phyloP scores from a whole-genome alignment of 495 filamentous ascomycete genomes.

The Glutinoglossum americanum region DNA sequence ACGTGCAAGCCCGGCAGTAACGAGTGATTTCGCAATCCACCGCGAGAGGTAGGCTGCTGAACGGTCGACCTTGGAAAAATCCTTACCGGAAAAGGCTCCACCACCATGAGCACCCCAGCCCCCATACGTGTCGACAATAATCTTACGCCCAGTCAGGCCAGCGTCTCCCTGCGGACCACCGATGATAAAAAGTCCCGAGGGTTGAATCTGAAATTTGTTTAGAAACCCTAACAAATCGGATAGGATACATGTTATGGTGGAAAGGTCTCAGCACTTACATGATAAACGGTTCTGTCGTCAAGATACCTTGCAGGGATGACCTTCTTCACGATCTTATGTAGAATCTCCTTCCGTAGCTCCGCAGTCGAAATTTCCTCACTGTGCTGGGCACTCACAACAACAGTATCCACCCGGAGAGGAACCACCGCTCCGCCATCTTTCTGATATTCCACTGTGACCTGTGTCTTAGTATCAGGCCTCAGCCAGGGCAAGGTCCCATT shows the following conservation, averaged over 20 bases:
- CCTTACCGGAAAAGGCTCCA: constrained; percentile 99
- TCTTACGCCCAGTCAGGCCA: constrained; percentile 96
- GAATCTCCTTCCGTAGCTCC: constrained; percentile 79
- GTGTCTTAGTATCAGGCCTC: constrained; percentile 96
- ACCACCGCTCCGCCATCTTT: constrained; percentile 88
- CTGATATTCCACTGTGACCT: constrained; percentile 96
- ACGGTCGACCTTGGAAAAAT: constrained; percentile 99
- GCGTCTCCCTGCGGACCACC: constrained; percentile 98
- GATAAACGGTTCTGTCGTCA: constrained; percentile 81
- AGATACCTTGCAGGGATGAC: constrained; percentile 83
- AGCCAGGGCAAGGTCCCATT: constrained; percentile 84
- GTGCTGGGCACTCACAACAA: constrained; percentile 94
- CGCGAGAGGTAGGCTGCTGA: constrained; percentile 92
- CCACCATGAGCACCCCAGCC: constrained; percentile 99
- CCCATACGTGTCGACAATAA: constrained; percentile 99
- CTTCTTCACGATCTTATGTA: constrained; percentile 91
- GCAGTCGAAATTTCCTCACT: constrained; percentile 74
- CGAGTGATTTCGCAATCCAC: constrained; percentile 97
- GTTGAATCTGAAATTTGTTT: constrained; percentile 47
- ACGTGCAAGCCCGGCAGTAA: constrained; percentile 68
- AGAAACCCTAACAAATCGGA: neutral
- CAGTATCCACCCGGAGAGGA: constrained; percentile 80
- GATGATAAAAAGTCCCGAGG: constrained; percentile 95
- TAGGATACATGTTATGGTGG: neutral
- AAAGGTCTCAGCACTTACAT: constrained; percentile 31